Percentiles rank a stretch among this genome's conserved stretches.
phyloP scores from a whole-genome alignment of 768 basidiomycete species.

The Galerina sulciceps region DNA sequence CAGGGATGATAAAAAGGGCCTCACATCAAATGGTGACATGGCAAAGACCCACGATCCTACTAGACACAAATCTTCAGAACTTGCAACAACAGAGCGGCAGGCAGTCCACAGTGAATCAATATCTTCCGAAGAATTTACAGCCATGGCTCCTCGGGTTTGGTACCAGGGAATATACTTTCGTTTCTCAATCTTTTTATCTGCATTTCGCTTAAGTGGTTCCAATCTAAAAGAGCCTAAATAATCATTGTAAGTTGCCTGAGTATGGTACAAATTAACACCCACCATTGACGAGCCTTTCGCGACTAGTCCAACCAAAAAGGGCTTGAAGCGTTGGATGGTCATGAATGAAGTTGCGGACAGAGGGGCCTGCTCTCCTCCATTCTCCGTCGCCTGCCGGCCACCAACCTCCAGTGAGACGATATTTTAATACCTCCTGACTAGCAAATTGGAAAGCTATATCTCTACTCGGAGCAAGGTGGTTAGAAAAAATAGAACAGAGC shows the following conservation, averaged over 20 bases:
- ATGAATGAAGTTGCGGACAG: neutral
- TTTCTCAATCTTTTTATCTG: constrained; percentile 22
- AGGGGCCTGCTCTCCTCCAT: neutral
- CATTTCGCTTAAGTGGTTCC: constrained; percentile 28
- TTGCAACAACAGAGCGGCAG: constrained; percentile 17
- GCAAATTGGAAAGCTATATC: constrained; percentile 40
- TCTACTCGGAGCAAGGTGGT: constrained; percentile 47
- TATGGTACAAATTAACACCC: no score
- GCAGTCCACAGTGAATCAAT: constrained; percentile 11
- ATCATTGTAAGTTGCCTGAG: neutral
- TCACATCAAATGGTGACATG: constrained; percentile 1
- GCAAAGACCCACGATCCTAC: constrained; percentile 29
- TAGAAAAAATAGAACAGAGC: constrained; percentile 41
- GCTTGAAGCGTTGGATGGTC: neutral
- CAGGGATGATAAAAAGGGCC: no score
- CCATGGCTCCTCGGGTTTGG: constrained; percentile 11
- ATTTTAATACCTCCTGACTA: constrained; percentile 32
- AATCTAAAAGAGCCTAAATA: constrained; percentile 5
- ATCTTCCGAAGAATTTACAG: constrained; percentile 13
- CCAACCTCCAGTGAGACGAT: constrained; percentile 35
- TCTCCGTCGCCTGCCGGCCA: constrained; percentile 15
- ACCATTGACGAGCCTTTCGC: neutral
- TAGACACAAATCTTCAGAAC: constrained; percentile 23
- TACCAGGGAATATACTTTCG: constrained; percentile 10
- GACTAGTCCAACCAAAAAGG: neutral